phyloP scores from a whole-genome alignment of 208 protist species.

The Leishmania braziliensis region DNA sequence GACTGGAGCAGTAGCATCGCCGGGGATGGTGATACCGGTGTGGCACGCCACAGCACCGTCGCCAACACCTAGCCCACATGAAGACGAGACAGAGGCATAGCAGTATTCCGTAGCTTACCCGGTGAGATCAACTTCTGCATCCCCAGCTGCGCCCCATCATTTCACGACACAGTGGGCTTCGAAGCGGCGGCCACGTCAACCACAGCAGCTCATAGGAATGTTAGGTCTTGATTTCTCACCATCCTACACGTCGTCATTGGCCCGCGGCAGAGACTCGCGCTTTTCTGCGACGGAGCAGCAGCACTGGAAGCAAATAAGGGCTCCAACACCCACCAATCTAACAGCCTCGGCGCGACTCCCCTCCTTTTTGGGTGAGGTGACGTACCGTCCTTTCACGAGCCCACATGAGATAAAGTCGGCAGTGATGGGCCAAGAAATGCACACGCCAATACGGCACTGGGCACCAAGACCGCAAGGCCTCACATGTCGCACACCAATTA shows the following conservation, averaged over 20 bases:
- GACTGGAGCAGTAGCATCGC: not conserved
- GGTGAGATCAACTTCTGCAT: not conserved
- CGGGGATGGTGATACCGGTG: not conserved
- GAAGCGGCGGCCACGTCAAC: conserved; percentile 1
- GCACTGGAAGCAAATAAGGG: not conserved
- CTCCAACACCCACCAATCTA: not conserved
- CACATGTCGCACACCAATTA: not conserved
- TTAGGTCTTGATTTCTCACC: conserved; percentile 14
- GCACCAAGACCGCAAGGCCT: not conserved
- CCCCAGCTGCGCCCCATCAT: not conserved
- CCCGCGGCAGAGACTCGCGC: not conserved
- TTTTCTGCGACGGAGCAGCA: not conserved
- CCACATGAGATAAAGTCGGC: not conserved
- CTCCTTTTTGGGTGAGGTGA: not conserved
- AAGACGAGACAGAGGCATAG: not conserved
- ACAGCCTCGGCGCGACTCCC: not conserved
- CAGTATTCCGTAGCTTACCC: not conserved
- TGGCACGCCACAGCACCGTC: conserved; percentile 23
- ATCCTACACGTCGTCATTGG: conserved; percentile 7
- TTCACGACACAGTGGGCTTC: not conserved
- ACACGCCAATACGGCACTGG: not conserved
- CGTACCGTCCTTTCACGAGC: not conserved
- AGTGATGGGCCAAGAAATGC: not conserved
- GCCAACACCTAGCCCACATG: conserved; percentile 22
- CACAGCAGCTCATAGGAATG: conserved; percentile 11